Evolutionary conservation across 768 basidiomycete genomes (phyloP).

Genomic region (Neoboletus magnificus): DNA sequence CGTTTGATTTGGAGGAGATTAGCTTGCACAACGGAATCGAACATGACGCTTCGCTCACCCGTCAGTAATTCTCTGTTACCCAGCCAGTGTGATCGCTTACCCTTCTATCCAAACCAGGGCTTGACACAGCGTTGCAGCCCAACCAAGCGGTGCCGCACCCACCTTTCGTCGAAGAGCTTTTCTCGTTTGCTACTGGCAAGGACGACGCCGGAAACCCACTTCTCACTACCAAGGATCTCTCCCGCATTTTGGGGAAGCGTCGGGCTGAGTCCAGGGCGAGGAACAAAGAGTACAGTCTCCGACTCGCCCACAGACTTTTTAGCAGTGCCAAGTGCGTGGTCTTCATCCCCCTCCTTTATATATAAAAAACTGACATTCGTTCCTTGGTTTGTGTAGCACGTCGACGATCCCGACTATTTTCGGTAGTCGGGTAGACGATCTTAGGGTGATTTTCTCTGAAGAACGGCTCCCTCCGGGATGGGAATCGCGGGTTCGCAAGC

Average conservation of each 20-base stretch:
- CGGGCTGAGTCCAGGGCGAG: constrained; percentile 49
- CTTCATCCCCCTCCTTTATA: neutral
- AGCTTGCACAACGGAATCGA: too few relatives aligned
- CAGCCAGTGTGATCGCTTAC: neutral
- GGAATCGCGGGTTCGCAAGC: constrained; percentile 56
- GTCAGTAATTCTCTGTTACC: constrained; percentile 14
- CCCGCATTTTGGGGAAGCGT: constrained; percentile 55
- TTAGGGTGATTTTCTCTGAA: constrained; percentile 53
- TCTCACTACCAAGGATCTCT: constrained; percentile 57
- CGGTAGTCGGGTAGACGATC: constrained; percentile 55
- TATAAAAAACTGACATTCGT: neutral
- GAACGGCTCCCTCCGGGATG: constrained; percentile 69
- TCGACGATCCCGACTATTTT: constrained; percentile 62
- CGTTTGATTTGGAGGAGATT: constrained; percentile 57
- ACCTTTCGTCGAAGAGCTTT: constrained; percentile 52
- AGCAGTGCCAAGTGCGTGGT: constrained; percentile 60
- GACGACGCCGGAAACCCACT: constrained; percentile 43
- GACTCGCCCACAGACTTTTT: constrained; percentile 54
- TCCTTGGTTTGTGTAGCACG: constrained; percentile 37
- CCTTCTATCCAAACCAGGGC: constrained; percentile 37
- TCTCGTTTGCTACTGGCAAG: constrained; percentile 59
- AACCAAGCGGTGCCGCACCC: constrained; percentile 55
- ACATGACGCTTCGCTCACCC: constrained; percentile 21
- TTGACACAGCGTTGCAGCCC: constrained; percentile 44
- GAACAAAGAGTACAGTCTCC: constrained; percentile 58